Conservation (phyloP, 495 filamentous ascomycete genomes). For the Aspergillus diversus region DNA sequence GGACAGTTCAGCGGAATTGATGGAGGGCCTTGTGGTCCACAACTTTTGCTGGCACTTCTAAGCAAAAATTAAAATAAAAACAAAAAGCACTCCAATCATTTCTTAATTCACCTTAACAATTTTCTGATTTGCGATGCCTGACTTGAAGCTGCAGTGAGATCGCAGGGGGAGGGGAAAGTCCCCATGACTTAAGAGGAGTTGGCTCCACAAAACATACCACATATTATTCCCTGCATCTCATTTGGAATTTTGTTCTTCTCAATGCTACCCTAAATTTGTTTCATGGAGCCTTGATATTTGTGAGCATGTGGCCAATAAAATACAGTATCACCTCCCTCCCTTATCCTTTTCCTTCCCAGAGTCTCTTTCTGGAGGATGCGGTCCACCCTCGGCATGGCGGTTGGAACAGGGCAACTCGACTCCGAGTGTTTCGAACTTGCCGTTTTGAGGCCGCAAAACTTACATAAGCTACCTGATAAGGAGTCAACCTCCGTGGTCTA, state of each 20-base stretch:
- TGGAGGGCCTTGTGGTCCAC: too few species aligned
- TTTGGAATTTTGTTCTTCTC: conserved; percentile 6
- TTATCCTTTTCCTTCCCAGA: not conserved
- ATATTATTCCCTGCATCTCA: not conserved
- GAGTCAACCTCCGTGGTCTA: too few species aligned
- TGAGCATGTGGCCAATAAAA: conserved; percentile 6
- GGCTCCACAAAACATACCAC: not conserved
- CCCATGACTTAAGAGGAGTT: not conserved
- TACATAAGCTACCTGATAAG: too few species aligned
- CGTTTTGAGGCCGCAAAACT: not conserved
- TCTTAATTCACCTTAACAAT: not conserved
- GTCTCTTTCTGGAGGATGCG: not conserved
- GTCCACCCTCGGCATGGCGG: not conserved
- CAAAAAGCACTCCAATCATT: too few species aligned
- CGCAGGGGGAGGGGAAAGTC: not conserved
- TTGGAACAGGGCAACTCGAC: not conserved
- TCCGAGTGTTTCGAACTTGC: conserved; percentile 5
- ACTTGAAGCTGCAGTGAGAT: conserved; percentile 9
- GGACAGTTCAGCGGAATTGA: too few species aligned
- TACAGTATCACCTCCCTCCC: conserved; percentile 3
- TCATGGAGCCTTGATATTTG: not conserved
- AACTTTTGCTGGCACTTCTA: too few species aligned
- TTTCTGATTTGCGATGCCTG: conserved; percentile 3
- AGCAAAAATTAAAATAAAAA: too few species aligned
- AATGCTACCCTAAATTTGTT: conserved; percentile 1